These are phyloP conservation scores for Penicillium odoratum DNA, from an alignment of 495 filamentous ascomycete genomes.

Conservation along the genomic window DNA sequence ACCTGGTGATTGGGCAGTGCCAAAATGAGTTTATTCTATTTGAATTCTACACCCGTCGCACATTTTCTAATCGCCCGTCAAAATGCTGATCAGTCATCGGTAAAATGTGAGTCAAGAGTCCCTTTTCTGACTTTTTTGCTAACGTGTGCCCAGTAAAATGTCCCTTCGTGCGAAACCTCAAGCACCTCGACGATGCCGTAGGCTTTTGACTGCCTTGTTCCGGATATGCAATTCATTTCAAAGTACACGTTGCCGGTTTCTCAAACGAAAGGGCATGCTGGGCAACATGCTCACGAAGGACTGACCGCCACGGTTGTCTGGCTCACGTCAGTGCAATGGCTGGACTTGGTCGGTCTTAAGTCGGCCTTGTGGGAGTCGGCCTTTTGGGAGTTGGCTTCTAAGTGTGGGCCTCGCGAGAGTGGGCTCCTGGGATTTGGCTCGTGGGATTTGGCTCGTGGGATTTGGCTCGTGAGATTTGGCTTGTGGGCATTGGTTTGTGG, in stretches of 20 bases:
- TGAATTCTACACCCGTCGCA: neutral
- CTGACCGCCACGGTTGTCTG: neutral
- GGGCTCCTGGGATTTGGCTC: too few species aligned
- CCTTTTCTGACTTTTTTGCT: neutral
- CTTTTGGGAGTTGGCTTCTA: constrained; percentile 1
- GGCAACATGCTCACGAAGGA: neutral
- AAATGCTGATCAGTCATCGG: constrained; percentile 2
- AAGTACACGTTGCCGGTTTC: neutral
- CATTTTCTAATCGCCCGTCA: neutral
- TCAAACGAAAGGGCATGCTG: neutral
- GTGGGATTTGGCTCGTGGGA: too few species aligned
- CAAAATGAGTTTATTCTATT: constrained; percentile 2
- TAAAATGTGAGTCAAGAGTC: neutral
- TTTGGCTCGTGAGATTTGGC: too few species aligned
- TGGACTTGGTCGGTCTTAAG: neutral
- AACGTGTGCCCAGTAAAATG: neutral
- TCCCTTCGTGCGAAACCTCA: neutral
- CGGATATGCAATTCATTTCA: neutral
- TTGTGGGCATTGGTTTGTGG: too few species aligned
- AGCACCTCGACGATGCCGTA: neutral
- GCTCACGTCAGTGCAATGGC: neutral
- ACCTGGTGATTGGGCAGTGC: constrained; percentile 1
- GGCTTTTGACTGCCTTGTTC: neutral
- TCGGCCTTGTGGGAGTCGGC: neutral
- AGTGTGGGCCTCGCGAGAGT: too few species aligned